Evolutionary conservation across 2,329 filamentous ascomycete genomes (phyloP).

Genomic region (Dothidotthia symphoricarpi): DNA sequence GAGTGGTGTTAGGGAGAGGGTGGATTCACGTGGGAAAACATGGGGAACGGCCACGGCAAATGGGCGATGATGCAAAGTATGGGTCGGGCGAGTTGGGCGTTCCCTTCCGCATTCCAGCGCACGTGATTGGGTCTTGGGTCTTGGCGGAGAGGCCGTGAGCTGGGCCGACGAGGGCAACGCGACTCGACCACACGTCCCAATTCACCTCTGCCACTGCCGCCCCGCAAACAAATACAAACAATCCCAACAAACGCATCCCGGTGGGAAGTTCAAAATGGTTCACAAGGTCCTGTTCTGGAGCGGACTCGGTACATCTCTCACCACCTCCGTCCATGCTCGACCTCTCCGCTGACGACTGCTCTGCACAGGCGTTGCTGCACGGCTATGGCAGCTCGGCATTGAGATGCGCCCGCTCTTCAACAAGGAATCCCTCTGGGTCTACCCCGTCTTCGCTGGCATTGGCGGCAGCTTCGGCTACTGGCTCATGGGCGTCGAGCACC

Average conservation of each 20-base stretch:
- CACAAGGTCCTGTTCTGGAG: conserved; percentile 74
- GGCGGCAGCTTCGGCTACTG: conserved; percentile 96
- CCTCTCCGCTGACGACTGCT: conserved; percentile 8
- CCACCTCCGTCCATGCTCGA: conserved; percentile 19
- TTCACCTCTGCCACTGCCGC: conserved; percentile 16
- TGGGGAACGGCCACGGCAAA: too few species aligned
- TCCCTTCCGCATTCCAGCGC: too few species aligned
- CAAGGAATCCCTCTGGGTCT: conserved; percentile 80
- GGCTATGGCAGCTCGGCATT: conserved; percentile 95
- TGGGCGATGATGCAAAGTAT: too few species aligned
- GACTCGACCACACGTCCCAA: conserved; percentile 2
- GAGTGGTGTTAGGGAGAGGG: too few species aligned
- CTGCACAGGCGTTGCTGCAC: conserved; percentile 75
- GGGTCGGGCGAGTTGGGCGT: too few species aligned
- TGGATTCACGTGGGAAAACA: too few species aligned
- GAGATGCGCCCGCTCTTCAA: conserved; percentile 96
- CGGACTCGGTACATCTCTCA: conserved; percentile 74
- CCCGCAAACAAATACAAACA: conserved; percentile 6
- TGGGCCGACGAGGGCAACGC: background rate
- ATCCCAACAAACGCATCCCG: too few species aligned
- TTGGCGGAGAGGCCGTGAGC: too few species aligned
- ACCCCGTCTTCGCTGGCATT: conserved; percentile 81
- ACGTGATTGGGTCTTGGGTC: too few species aligned
- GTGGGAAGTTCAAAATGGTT: conserved; percentile 51
- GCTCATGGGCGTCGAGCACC: conserved; percentile 84